A percentile compares a stretch with the other conserved stretches of the same genome.
Conservation (phyloP, 2,329 filamentous ascomycete species). For the Fusarium heterosporum region DNA sequence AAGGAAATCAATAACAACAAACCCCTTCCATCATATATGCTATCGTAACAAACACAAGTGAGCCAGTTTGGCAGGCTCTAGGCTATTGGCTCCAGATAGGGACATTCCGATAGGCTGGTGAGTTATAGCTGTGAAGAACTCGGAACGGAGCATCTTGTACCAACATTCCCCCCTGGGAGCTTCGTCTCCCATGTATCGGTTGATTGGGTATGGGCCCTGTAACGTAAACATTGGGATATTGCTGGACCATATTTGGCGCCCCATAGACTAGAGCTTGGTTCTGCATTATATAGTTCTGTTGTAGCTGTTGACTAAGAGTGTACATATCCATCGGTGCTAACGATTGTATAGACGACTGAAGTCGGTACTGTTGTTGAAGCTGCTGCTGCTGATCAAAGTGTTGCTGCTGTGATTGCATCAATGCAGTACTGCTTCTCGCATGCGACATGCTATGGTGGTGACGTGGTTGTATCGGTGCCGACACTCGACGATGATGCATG, state of each 20-base stretch:
- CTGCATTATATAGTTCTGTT: conserved; percentile 39
- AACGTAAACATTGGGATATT: conserved; percentile 37
- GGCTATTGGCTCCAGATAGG: conserved; percentile 65
- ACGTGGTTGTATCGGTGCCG: conserved; percentile 33
- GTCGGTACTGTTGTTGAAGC: conserved; percentile 23
- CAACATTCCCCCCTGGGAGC: conserved; percentile 32
- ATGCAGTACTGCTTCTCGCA: conserved; percentile 30
- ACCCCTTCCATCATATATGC: conserved; percentile 29
- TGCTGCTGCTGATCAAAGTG: conserved; percentile 25
- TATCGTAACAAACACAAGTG: conserved; percentile 31
- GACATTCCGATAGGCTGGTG: conserved; percentile 65
- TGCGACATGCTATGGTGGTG: conserved; percentile 16
- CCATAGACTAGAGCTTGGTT: conserved; percentile 37
- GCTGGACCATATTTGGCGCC: conserved; percentile 36
- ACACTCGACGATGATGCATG: conserved; percentile 36
- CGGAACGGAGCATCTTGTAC: conserved; percentile 58
- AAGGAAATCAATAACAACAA: conserved; percentile 17
- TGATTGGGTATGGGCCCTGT: conserved; percentile 20
- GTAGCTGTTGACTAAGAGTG: conserved; percentile 36
- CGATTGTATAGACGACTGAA: conserved; percentile 29
- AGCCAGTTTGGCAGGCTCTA: conserved; percentile 3
- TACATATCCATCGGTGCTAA: conserved; percentile 37
- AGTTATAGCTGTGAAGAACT: conserved; percentile 69
- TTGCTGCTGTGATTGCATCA: conserved; percentile 33
- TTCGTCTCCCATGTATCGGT: conserved; percentile 22